These are phyloP conservation scores for Aspergillaceae sp. DNA, from an alignment of 2,329 filamentous ascomycete genomes.

Conservation along the genomic window DNA sequence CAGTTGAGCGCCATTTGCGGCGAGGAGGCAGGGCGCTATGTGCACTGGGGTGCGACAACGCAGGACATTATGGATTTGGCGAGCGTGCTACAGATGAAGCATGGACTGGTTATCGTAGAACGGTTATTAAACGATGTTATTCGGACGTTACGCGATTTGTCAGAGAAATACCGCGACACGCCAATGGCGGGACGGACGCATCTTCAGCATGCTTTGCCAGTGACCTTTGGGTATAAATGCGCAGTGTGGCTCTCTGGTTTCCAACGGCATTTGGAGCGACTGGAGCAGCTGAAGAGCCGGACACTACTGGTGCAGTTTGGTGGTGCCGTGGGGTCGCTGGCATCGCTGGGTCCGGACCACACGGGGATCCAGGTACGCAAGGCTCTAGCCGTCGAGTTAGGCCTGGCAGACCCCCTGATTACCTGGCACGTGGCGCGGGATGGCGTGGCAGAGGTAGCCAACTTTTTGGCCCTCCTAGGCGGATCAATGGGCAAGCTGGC, in stretches of 20 bases:
- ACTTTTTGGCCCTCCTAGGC: constrained; percentile 46
- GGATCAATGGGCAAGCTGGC: constrained; percentile 49
- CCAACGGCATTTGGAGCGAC: constrained; percentile 41
- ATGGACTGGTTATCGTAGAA: constrained; percentile 43
- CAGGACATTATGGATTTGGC: constrained; percentile 54
- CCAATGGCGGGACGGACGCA: constrained; percentile 52
- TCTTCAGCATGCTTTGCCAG: constrained; percentile 49
- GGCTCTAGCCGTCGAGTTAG: constrained; percentile 42
- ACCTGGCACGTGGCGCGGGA: constrained; percentile 53
- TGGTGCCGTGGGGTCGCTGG: constrained; percentile 48
- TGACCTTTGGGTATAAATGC: constrained; percentile 52
- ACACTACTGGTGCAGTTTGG: constrained; percentile 49
- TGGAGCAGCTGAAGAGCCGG: constrained; percentile 40
- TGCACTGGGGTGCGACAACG: constrained; percentile 53
- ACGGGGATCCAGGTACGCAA: constrained; percentile 43
- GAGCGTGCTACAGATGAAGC: constrained; percentile 45
- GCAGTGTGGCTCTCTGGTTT: constrained; percentile 47
- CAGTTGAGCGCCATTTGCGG: constrained; percentile 36
- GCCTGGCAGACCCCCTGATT: constrained; percentile 42
- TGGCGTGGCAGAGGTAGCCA: constrained; percentile 45
- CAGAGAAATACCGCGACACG: constrained; percentile 41
- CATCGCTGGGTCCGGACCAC: constrained; percentile 42
- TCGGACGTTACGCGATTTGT: constrained; percentile 35
- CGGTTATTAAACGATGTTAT: constrained; percentile 38
- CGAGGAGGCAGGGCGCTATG: constrained; percentile 36